phyloP scores from a whole-genome alignment of 2,329 filamentous ascomycete species.

The Dactylellina cionopaga region DNA sequence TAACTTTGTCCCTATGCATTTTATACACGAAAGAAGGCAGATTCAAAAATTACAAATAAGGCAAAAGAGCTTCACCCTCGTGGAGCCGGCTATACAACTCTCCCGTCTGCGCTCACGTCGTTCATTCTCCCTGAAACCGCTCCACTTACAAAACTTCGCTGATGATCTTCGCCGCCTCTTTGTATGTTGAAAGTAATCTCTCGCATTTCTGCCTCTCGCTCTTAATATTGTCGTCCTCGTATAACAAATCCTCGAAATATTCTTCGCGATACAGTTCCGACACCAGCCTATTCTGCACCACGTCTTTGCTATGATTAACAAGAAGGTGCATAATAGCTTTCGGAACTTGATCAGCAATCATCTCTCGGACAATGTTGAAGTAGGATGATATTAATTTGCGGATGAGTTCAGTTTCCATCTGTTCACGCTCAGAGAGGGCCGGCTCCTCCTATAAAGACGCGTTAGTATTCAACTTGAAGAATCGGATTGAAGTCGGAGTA shows the following conservation, averaged over 20 bases:
- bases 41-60: constrained; percentile 30
- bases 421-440: constrained; percentile 91
- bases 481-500: background rate
- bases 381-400: constrained; percentile 96
- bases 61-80: constrained; percentile 14
- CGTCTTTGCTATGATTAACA: constrained; percentile 98
- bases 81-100: constrained; percentile 21
- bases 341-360: constrained; percentile 97
- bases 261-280: constrained; percentile 93
- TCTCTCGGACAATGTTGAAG: constrained; percentile 98
- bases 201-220: constrained; percentile 98
- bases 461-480: background rate
- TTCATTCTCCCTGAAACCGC: background rate
- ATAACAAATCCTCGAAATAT: constrained; percentile 89
- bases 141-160: constrained; percentile 83
- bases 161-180: constrained; percentile 97
- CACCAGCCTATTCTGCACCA: constrained; percentile 94
- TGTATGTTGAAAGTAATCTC: constrained; percentile 92
- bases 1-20: constrained; percentile 51
- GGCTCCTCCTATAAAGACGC: constrained; percentile 70
- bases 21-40: constrained; percentile 49
- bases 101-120: background rate
- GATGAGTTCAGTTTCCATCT: constrained; percentile 97
- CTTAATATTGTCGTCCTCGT: constrained; percentile 97
- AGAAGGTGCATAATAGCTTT: constrained; percentile 99